phyloP scores from a whole-genome alignment of 2,329 filamentous ascomycete species.

The Hypoxylon sp. region DNA sequence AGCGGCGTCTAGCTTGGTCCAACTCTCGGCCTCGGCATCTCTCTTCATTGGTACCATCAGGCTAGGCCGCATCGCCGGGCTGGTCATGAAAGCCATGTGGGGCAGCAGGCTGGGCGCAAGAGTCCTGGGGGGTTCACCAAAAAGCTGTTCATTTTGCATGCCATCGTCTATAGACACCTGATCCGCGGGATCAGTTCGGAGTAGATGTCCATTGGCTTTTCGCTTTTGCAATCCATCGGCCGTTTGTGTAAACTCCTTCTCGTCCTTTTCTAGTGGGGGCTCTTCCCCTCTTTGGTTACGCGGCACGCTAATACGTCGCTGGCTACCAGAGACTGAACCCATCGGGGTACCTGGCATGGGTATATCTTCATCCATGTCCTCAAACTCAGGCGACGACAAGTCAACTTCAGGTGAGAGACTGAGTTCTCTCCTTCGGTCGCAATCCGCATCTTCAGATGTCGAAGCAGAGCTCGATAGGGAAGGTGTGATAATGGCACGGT shows the following conservation, averaged over 20 bases:
- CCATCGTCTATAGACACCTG: constrained; percentile 60
- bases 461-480: constrained; percentile 81
- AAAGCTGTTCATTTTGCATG: constrained; percentile 67
- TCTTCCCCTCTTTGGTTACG: constrained; percentile 82
- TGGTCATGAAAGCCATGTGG: constrained; percentile 65
- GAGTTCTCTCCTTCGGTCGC: constrained; percentile 76
- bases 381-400: constrained; percentile 87
- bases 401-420: constrained; percentile 96
- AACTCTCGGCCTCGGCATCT: constrained; percentile 60
- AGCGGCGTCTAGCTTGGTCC: constrained; percentile 62
- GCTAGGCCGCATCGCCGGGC: constrained; percentile 69
- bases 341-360: constrained; percentile 73
- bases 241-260: constrained; percentile 96
- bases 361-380: constrained; percentile 76
- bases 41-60: constrained; percentile 62
- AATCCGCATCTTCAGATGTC: constrained; percentile 79
- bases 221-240: constrained; percentile 84
- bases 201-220: constrained; percentile 67
- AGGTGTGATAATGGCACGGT: constrained; percentile 81
- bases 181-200: constrained; percentile 56
- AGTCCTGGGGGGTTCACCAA: constrained; percentile 61
- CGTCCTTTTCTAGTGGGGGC: constrained; percentile 91
- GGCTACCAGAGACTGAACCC: constrained; percentile 64
- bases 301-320: constrained; percentile 59
- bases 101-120: constrained; percentile 54